phyloP scores from a whole-genome alignment of 225 moss, liverwort and hornwort genomes.

The Rhytidiadelphus loreus region DNA sequence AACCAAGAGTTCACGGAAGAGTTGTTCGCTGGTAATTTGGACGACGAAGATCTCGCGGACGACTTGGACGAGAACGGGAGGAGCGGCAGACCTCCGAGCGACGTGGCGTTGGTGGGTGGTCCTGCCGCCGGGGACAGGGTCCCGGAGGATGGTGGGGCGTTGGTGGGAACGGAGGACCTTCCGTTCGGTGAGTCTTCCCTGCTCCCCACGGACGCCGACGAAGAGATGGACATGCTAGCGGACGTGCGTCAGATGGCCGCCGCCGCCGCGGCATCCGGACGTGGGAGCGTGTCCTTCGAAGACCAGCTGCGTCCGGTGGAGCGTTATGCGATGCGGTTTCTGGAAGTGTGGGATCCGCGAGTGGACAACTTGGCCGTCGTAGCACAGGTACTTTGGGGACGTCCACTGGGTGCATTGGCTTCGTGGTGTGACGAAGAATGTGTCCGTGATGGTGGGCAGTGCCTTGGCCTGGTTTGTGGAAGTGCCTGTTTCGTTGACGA shows the following conservation, averaged over 20 bases:
- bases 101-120: not conserved
- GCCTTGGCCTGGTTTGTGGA: not conserved
- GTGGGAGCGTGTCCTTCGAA: conserved; percentile 76
- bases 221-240: conserved; percentile 95
- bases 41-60: conserved; percentile 88
- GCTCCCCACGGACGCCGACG: conserved; percentile 62
- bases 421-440: not conserved
- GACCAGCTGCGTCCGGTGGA: conserved; percentile 88
- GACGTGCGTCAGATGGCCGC: conserved; percentile 99
- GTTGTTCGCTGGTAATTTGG: conserved; percentile 58
- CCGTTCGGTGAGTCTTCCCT: conserved; percentile 39
- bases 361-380: conserved; percentile 73
- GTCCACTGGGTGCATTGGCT: not conserved
- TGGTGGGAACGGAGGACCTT: conserved; percentile 16
- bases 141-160: conserved; percentile 10
- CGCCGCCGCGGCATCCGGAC: conserved; percentile 79
- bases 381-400: conserved; percentile 44
- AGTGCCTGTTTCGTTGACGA: not conserved
- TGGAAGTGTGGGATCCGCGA: conserved; percentile 91
- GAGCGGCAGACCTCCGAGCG: not conserved
- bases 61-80: conserved; percentile 66
- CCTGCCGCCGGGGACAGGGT: conserved; percentile 10
- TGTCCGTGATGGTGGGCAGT: not conserved
- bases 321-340: conserved; percentile 86
- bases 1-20: conserved; percentile 94